Base-by-base conservation (phyloP, 164 flowering plant species). In the Liriodendron chinense region DNA sequence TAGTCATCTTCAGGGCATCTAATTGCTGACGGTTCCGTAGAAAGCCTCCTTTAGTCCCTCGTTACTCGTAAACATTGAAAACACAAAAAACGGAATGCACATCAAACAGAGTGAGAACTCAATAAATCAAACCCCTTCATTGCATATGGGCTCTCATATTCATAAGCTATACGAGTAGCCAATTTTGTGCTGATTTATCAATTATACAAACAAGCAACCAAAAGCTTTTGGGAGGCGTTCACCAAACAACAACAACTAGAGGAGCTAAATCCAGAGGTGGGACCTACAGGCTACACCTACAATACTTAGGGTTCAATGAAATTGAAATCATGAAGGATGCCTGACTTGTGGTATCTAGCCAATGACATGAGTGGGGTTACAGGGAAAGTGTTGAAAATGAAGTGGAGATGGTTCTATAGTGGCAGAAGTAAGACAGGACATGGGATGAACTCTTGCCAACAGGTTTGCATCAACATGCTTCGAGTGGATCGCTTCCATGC, bases 401-500 rank as follows among this genome's bases (percentile, higher is more conserved):
- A 47, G 47, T 7, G 23, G 8, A 3, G 0, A 22, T 16, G 34
- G 18, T 9, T 24, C 82, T 82, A 93, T 20, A 94, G 83, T 10
- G 98, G 98, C 78, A 91, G 77, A 72, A 95, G 95, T 9, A 95
- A 71, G 50, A 95, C 97, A 61, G 98, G 98, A 79, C 98, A 95
- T 5, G 98, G 98, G 75, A 93, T 86, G 84, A 95, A 95, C 88
- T 95, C 98, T n/a, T 21, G 97, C 98, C 47, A 95, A 83, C 70
- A 95, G 78, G 81, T 95, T 95, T n/a, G 94, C 98, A 82, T 95
- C 98, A 24, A 95, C 92, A 71, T 92, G 94, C 89, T 95, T 95
- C 24, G 98, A 90, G 74, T 95, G 98, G 75, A 95, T 91, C 47
- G 98, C 94, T 74, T 95, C 98, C 98, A 95, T 95, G 87, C 98